Percentiles rank a stretch among this genome's conserved stretches.
Conservation (phyloP, 495 filamentous ascomycete species). For the Neurospora terricola region DNA sequence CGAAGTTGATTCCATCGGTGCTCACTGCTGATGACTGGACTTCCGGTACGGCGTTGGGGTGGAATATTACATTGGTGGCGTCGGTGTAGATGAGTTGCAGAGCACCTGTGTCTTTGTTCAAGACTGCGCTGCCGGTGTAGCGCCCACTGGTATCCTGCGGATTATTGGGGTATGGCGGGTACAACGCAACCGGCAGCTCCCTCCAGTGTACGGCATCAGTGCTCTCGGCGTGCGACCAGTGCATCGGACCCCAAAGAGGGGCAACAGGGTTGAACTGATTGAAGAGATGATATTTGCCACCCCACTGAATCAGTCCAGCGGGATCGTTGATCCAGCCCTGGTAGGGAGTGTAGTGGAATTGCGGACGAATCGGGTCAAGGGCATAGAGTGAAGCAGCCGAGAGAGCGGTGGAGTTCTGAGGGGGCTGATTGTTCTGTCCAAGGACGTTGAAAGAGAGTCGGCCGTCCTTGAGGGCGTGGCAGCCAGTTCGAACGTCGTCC, state of each 20-base stretch:
- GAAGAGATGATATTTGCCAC: not conserved
- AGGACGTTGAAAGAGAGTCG: not conserved
- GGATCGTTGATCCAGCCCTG: not conserved
- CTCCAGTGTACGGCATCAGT: not conserved
- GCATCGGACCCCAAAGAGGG: not conserved
- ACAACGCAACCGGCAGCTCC: not conserved
- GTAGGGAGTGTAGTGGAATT: not conserved
- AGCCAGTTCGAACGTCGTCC: not conserved
- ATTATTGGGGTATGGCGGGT: not conserved
- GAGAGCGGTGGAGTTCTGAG: not conserved
- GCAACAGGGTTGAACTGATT: not conserved
- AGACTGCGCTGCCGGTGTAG: not conserved
- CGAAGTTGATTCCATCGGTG: not conserved
- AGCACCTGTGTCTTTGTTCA: not conserved
- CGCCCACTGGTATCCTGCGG: not conserved
- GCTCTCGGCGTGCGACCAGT: not conserved
- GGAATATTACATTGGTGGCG: not conserved
- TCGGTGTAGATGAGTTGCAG: not conserved
- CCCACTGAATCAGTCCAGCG: not conserved
- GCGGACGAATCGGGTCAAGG: not conserved
- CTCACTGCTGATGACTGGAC: not conserved
- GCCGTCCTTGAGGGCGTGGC: not conserved
- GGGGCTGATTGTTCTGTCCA: not conserved
- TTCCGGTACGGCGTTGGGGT: not conserved
- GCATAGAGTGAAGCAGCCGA: not conserved